Conservation (phyloP, 371 early-diverging fungal species). For the Entomophthora muscae region DNA sequence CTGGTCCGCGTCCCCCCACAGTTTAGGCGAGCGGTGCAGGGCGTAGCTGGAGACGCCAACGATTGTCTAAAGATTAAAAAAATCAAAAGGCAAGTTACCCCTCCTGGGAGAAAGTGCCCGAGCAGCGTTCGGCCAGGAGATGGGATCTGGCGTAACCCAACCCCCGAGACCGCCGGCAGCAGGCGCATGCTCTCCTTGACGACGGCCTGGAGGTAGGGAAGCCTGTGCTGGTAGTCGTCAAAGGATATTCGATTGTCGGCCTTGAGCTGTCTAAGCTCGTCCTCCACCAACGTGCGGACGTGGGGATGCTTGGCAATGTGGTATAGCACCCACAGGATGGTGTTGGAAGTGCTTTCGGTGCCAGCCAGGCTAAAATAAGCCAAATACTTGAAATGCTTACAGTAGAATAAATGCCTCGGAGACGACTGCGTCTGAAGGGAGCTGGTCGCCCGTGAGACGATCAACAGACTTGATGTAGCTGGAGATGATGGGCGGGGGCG, state of each 20-base stretch:
- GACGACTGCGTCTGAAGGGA: not conserved
- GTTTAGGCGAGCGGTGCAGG: not conserved
- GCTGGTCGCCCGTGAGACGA: not conserved
- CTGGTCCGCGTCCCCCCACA: not conserved
- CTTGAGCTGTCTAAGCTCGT: not conserved
- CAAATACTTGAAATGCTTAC: not conserved
- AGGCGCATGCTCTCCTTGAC: constrained; percentile 3
- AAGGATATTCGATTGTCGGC: not conserved
- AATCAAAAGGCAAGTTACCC: not conserved
- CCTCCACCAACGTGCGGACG: not conserved
- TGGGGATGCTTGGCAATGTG: not conserved
- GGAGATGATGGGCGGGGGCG: not conserved
- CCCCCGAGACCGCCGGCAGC: constrained; percentile 3
- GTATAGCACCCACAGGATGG: constrained; percentile 2
- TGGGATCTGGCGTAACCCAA: not conserved
- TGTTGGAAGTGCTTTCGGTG: not conserved
- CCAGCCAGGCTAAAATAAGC: not conserved
- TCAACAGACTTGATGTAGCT: not conserved
- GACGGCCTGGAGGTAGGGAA: not conserved
- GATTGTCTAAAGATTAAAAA: not conserved
- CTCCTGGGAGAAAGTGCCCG: not conserved
- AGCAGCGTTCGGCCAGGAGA: not conserved
- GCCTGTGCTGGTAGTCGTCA: not conserved
- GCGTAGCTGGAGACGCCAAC: constrained; percentile 3
- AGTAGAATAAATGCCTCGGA: not conserved